Conservation (phyloP, 225 moss, liverwort and hornwort species). For the Rhytidiadelphus loreus region DNA sequence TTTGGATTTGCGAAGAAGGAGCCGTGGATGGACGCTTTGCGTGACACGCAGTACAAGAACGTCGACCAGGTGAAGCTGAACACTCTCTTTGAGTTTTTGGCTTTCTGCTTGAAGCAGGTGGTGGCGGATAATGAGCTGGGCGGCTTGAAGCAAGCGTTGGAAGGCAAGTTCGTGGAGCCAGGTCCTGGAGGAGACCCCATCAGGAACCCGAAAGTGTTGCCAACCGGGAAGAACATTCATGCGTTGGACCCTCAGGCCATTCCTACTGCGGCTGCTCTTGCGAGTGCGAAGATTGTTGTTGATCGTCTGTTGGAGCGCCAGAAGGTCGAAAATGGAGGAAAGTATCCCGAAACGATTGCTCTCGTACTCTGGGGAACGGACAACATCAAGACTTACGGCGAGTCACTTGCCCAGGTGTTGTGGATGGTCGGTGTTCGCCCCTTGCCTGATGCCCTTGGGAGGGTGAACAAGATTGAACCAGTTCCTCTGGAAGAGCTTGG, state of each 20-base stretch:
- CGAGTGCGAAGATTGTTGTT: conserved; percentile 87
- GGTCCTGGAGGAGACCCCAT: conserved; percentile 99
- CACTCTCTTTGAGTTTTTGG: conserved; percentile 74
- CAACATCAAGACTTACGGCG: conserved; percentile 98
- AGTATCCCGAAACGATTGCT: conserved; percentile 88
- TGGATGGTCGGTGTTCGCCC: conserved; percentile 98
- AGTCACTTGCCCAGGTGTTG: conserved; percentile 96
- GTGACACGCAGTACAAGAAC: conserved; percentile 48
- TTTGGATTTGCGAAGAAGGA: conserved; percentile 86
- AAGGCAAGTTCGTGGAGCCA: conserved; percentile 90
- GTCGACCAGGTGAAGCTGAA: conserved; percentile 61
- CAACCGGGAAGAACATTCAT: conserved; percentile 95
- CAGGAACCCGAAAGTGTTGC: conserved; percentile 87
- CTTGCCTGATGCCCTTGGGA: conserved; percentile 85
- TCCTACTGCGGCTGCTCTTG: conserved; percentile 82
- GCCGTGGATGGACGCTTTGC: conserved; percentile 77
- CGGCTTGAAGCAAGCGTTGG: conserved; percentile 82
- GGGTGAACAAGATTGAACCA: conserved; percentile 96
- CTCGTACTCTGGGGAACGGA: conserved; percentile 98
- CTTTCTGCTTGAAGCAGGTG: conserved; percentile 94
- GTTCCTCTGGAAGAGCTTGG: conserved; percentile 89
- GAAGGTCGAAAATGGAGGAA: conserved; percentile 82
- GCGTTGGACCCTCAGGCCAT: conserved; percentile 93
- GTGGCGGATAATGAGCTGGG: conserved; percentile 95
- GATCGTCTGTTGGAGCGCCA: conserved; percentile 89